Evolutionary conservation across 2,329 filamentous ascomycete species (phyloP).

Genomic region (Rachicladosporium sp.): DNA sequence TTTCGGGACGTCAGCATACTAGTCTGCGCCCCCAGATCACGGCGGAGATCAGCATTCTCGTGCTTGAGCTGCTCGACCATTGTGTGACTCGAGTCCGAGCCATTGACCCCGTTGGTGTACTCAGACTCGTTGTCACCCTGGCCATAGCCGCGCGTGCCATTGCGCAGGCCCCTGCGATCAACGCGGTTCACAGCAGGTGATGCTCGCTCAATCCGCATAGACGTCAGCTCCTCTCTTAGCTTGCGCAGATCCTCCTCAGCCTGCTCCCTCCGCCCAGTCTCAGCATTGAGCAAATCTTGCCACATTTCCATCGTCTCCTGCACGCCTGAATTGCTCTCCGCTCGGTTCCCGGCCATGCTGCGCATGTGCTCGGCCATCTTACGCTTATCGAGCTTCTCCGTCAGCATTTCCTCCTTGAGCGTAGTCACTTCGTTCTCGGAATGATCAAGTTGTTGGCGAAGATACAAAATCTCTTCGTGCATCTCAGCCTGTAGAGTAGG

Average conservation of each 20-base stretch:
- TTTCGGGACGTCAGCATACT: slow-evolving; percentile 96
- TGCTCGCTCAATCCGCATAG: slow-evolving; percentile 32
- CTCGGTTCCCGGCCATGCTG: slow-evolving; percentile 33
- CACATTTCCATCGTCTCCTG: slow-evolving; percentile 60
- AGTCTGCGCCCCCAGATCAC: slow-evolving; percentile 88
- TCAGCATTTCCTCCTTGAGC: slow-evolving; percentile 63
- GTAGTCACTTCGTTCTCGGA: slow-evolving; percentile 75
- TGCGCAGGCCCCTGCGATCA: slow-evolving; percentile 27
- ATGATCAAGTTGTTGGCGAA: slow-evolving; percentile 75
- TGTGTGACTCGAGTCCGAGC: slow-evolving; percentile 21
- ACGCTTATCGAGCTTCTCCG: slow-evolving; percentile 73
- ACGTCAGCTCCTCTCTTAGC: slow-evolving; percentile 69
- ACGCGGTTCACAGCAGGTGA: slow-evolving; percentile 25
- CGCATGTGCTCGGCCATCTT: slow-evolving; percentile 73
- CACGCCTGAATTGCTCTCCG: slow-evolving; percentile 15
- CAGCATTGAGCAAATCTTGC: slow-evolving; percentile 88
- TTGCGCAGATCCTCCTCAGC: slow-evolving; percentile 77
- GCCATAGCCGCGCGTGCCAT: slow-evolving; percentile 25
- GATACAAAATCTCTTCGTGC: slow-evolving; percentile 74
- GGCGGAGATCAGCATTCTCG: slow-evolving; percentile 82
- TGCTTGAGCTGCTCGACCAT: slow-evolving; percentile 67
- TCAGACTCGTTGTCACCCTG: slow-evolving; percentile 27
- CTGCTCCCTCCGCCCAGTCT: slow-evolving; percentile 78
- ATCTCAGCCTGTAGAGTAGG: slow-evolving; percentile 44
- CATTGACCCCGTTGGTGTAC: slow-evolving; percentile 23